Base-by-base conservation (phyloP, 306 rosid species). In the Herpetospermum pedunculosum region DNA sequence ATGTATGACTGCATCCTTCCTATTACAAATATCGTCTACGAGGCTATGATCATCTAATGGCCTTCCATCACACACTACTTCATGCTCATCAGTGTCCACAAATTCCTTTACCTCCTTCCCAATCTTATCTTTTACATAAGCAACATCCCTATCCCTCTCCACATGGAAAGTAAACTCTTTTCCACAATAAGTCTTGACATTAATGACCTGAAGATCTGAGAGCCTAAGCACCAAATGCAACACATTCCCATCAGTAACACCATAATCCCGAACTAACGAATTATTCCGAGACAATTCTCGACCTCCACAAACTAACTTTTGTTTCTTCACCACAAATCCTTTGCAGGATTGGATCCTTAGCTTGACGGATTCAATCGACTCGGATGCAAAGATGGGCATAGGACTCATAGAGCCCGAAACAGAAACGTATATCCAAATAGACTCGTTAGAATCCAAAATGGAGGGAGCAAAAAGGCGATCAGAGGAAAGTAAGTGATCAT, bases 281-380 rank as follows among this genome's bases (percentile, higher is more conserved):
- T 85, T 78, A 72, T 90, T 85, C 60, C 98, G 84, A 2, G 98
- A 81, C 37, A 93, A 78, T 47, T 93, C 98, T 54, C 98, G 86
- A 9, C 98, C 98, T 15, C 96, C 91, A 75, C 90, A 93, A 75
- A 93, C 97, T 79, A 93, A 82, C 83, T 87, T 93, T 53, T 87
- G 97, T 38, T 89, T 91, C 88, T 83, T 93, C 62, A 77, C 87
- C 63, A 93, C 84, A 80, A 92, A 89, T 65, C 97, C 96, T 76
- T 87, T 88, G 28, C 63, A 78, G 37, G 81, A 85, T 70, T 85
- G 89, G 71, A 93, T 91, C 83, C 89, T 84, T 37, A 91, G 85
- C 80, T 93, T 93, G 25, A 91, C 88, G 0, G 97, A 93, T 79
- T 89, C 94, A 32, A 93, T 86, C 7, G 98, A 89, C 77, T 93